Base-by-base conservation (phyloP, 2,329 filamentous ascomycete species). In the Phialophora expanda region DNA sequence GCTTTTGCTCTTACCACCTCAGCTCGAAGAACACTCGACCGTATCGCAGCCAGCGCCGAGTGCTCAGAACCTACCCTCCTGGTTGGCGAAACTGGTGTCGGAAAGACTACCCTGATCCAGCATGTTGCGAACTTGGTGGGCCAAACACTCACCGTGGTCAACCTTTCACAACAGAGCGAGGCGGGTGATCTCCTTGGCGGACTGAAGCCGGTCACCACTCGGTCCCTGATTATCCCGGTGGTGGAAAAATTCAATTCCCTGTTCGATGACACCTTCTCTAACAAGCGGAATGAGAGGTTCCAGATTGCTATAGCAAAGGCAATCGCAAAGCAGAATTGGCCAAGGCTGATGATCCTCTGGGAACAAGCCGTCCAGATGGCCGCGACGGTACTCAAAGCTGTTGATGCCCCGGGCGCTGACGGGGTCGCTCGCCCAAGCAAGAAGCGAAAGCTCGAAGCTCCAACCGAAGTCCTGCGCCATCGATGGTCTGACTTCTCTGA, bases 31-130 rank as follows among this genome's bases (percentile, higher is more conserved):
- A 83, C 97, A 12, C 85, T 99, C 58, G 96, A 99, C 76, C 92
- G 96, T 75, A 90, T 98, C 62, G 88, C 91, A 1, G 89, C 92
- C 44, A 90, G 93, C 1, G 87, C 97, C 5, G 88, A 90, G 68
- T 86, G 93, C 73, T 86, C 87, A n/a, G 95, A 99, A 74, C 93
- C 96, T 3, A 86, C 97, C 1, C 81, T 99, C 20, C 86, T 99
- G 30, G 95, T 99, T n/a, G 95, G 95, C 75, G 95, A 99, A 80
- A 99, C 95, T 7, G 95, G 95, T 81, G 97, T 97, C 58, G 95
- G 95, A 73, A 99, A 99, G 79, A 99, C 95, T 0, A 97, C 95
- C 0, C 91, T 95, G 28, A 89, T 99, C 14, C 95, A 99, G 76
- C 93, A 97, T 75, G 83, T 99, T 63, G 93, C 95, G 0, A 89